These are phyloP conservation scores for Trichoderma sp. DNA, from an alignment of 2,329 filamentous ascomycete species.

Conservation along the genomic window DNA sequence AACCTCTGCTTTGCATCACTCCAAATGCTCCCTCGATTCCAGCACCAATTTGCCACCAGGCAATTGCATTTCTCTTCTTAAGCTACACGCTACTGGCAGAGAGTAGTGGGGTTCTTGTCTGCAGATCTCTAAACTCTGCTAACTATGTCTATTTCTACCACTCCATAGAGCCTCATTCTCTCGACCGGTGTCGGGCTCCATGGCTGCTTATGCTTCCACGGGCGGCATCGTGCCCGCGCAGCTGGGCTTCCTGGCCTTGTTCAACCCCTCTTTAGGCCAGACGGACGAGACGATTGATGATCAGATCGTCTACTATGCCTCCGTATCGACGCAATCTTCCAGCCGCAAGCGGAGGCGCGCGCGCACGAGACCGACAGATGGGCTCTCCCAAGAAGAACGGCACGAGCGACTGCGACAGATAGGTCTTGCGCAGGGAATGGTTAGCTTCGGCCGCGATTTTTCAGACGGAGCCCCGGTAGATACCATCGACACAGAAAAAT, in stretches of 20 bases:
- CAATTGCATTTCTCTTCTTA: not conserved
- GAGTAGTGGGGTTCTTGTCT: not conserved
- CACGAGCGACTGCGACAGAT: constrained; percentile 91
- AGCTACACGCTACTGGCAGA: not conserved
- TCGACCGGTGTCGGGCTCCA: constrained; percentile 8
- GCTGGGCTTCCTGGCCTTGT: constrained; percentile 88
- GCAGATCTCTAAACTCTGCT: not conserved
- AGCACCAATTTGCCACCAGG: not conserved
- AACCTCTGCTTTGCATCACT: not conserved
- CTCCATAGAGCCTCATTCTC: not conserved
- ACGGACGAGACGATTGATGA: constrained; percentile 61
- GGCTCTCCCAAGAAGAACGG: constrained; percentile 60
- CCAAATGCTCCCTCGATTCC: not conserved
- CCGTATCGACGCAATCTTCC: constrained; percentile 45
- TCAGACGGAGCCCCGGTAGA: constrained; percentile 74
- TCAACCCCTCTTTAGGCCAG: constrained; percentile 77
- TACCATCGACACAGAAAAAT: constrained; percentile 86
- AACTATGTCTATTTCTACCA: not conserved
- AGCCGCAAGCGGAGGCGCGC: constrained; percentile 41
- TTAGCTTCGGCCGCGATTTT: constrained; percentile 87
- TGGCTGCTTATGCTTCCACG: constrained; percentile 25
- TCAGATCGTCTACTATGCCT: constrained; percentile 93
- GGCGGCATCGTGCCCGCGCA: constrained; percentile 61
- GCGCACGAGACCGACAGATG: constrained; percentile 41
- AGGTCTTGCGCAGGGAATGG: constrained; percentile 94